These are phyloP conservation scores for Boeremia lycopersici DNA, from an alignment of 2,329 filamentous ascomycete genomes.

Conservation along the genomic window DNA sequence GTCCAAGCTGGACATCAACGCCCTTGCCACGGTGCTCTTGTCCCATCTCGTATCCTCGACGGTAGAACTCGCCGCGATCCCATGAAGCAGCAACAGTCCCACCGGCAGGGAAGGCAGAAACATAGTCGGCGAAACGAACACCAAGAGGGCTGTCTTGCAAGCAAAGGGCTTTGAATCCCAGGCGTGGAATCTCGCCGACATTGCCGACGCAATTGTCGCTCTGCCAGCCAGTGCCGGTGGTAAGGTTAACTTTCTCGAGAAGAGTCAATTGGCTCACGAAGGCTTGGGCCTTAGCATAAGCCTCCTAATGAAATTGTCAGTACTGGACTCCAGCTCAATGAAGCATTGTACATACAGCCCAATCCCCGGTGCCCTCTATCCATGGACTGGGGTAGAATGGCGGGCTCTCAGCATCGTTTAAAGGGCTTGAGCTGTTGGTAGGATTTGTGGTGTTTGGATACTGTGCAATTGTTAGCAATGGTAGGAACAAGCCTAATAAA, in stretches of 20 bases:
- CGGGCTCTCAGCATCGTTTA: slow-evolving; percentile 54
- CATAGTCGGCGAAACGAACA: slow-evolving; percentile 77
- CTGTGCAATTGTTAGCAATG: slow-evolving; percentile 40
- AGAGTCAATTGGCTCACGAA: slow-evolving; percentile 86
- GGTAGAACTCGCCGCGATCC: slow-evolving; percentile 72
- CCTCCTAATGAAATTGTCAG: slow-evolving; percentile 48
- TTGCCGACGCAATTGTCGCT: slow-evolving; percentile 68
- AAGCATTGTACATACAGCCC: slow-evolving; percentile 57
- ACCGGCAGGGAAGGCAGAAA: slow-evolving; percentile 80
- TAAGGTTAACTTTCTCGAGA: slow-evolving; percentile 91
- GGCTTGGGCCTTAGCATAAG: slow-evolving; percentile 74
- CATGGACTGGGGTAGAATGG: slow-evolving; percentile 88
- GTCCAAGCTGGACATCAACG: slow-evolving; percentile 75
- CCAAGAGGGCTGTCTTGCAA: slow-evolving; percentile 86
- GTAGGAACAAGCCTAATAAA: slow-evolving; percentile 19
- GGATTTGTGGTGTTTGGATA: slow-evolving; percentile 35
- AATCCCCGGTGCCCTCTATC: slow-evolving; percentile 74
- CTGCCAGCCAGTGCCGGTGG: slow-evolving; percentile 81
- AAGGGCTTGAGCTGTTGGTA: slow-evolving; percentile 29
- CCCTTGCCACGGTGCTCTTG: slow-evolving; percentile 76
- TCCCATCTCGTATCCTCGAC: slow-evolving; percentile 75
- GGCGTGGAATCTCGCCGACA: slow-evolving; percentile 68
- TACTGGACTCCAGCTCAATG: neutral
- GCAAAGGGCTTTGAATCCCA: slow-evolving; percentile 76
- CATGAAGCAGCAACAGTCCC: slow-evolving; percentile 84